Evolutionary conservation across 2,329 filamentous ascomycete species (phyloP), one percentile per base, ranked within the genome.

Genomic region (Ophioceras dolichostomum): DNA sequence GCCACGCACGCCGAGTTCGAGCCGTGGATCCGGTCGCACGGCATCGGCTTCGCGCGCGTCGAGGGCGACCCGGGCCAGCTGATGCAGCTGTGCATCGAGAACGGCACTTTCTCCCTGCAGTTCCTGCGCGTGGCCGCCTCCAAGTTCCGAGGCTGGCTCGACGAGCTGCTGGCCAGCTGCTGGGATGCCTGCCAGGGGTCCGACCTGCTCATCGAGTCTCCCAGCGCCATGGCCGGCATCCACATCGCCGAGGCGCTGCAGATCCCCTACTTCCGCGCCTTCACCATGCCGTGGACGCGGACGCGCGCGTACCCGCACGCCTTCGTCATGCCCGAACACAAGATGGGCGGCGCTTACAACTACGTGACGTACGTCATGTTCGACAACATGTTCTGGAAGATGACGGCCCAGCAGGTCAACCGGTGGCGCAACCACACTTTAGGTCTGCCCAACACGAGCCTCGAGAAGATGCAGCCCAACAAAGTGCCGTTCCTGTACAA

Each of bases 401-500:
- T 86, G 6, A 95, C 88, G 14, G 80, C 88, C 1, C 76, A 82
- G 10, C 91, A 96, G 56, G 74, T 98, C 53, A 98, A 98, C 58
- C 72, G 77, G 38, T 98, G 91, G 91, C 77, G 91, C 44, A 86
- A 85, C 55, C 82, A 78, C 45, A 73, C 79, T 18, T 70, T 98
- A 5, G 75, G 77, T 0, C 64, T 98, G 20, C 83, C 80, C 36
- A 80, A 78, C 44, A 98, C 91, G 2, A 85, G 67, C 40, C 64
- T 94, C 31, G 83, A 91, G 54, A 94, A 88, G 62, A 76, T 98
- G 75, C 87, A 95, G 60, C 80, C 84, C 2, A 94, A 95, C 64
- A 93, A 94, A 56, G 86, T 95, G n/a, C 91, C 91, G 0, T 98
- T 98, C 58, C 60, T 98, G 32, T 98, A 98, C 66, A 96, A 95